These are phyloP conservation scores for Glarea lozoyensis DNA, from an alignment of 495 filamentous ascomycete species.

Conservation along the genomic window DNA sequence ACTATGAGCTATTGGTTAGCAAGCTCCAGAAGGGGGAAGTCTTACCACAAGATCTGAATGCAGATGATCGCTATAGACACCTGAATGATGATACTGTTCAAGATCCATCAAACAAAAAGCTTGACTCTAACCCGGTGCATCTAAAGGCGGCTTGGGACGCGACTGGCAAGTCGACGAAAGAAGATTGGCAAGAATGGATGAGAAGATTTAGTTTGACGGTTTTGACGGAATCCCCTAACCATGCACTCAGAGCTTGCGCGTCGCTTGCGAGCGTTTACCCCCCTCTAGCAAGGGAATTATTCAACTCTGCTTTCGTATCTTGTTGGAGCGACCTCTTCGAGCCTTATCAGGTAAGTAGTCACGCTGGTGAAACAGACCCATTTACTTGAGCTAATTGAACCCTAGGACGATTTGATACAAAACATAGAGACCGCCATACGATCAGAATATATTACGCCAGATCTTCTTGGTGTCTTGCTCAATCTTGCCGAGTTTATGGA, in stretches of 20 bases:
- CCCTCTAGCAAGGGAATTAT: slow-evolving; percentile 83
- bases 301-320: slow-evolving; percentile 97
- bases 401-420: slow-evolving; percentile 73
- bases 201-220: slow-evolving; percentile 91
- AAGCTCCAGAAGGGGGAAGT: slow-evolving; percentile 92
- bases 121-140: slow-evolving; percentile 94
- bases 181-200: slow-evolving; percentile 99
- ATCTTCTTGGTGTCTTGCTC: slow-evolving; percentile 86
- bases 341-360: slow-evolving; percentile 49
- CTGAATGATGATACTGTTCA: slow-evolving; percentile 68
- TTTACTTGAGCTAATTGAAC: not conserved
- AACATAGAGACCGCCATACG: slow-evolving; percentile 93
- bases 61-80: slow-evolving; percentile 69
- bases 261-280: slow-evolving; percentile 84
- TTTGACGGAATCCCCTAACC: slow-evolving; percentile 90
- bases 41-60: slow-evolving; percentile 86
- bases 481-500: slow-evolving; percentile 99
- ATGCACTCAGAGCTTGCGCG: slow-evolving; percentile 87
- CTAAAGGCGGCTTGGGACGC: slow-evolving; percentile 97
- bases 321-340: slow-evolving; percentile 98
- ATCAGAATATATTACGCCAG: slow-evolving; percentile 86
- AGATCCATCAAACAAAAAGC: slow-evolving; percentile 84
- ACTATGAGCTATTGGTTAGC: slow-evolving; percentile 82
- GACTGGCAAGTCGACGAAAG: slow-evolving; percentile 84
- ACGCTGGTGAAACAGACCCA: slow-evolving; percentile 8